Base-by-base conservation (phyloP, 148 eudicot species). In the Chenopodium album region DNA sequence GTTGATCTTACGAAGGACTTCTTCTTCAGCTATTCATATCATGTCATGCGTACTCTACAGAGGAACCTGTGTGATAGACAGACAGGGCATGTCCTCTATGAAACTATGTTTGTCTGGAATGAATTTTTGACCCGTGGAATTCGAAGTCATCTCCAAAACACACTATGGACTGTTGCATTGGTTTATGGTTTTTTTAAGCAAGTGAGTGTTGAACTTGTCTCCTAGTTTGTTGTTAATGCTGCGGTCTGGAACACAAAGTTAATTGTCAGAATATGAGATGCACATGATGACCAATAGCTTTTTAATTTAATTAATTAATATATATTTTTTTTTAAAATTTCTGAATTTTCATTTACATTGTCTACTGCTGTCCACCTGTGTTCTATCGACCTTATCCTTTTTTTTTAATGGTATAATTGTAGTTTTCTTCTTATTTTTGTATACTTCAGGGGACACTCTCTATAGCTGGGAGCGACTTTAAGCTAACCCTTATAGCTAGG, bases 1-100 rank as follows among this genome's bases (percentile, higher is more conserved):
- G 97, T 95, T 80, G 99, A 95, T 91, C 97, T 95, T 85, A 95
- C 99, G 14, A 95, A 92, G 91, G 97, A 95, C 83, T 95, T 95
- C 90, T 95, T 90, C 85, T 95, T 89, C 72, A 95, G 99, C 83
- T 94, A 95, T 83, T 94, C 99, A 23, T 95, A 95, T 87, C 87
- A 89, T 88, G 97, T 95, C 60, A 95, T 95, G 99, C 91, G 89
- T 41, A 92, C 95, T 76, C 85, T 95, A 64, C 99, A 95, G 82
- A 95, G 87, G 87, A 94, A 94, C 70, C 81, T 88, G 82, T 86
- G 90, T 73, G 86, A 88, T 52, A 83, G 78, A 63, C 85, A 90
- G 62, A 50, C 85, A 31, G 93, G 90, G 17, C 88, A 84, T 59
- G 83, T 87, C 70, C 81, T 89, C 62, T 91, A 94, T 47, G 92